Base-by-base conservation (phyloP, 495 filamentous ascomycete genomes). In the Penicillium riverlandense region DNA sequence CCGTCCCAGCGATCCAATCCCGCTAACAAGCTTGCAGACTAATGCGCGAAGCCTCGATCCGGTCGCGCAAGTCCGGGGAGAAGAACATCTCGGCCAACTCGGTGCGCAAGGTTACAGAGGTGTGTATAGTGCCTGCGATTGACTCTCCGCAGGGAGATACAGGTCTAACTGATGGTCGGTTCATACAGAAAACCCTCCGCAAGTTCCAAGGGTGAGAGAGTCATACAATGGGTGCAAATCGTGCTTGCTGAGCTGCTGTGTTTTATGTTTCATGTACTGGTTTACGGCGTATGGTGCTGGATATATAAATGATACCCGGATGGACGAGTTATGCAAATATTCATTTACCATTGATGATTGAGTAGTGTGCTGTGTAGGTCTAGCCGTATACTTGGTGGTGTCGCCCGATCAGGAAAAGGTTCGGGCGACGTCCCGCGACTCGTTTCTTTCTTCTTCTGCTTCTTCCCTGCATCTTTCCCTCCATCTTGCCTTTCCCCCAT, bases 31-130 rank as follows among this genome's bases (percentile, higher is more conserved):
- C 39, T 49, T 37, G 34, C 53, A 96, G 90, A 38, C 70, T 96
- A 46, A 79, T 95, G 70, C 87, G 86, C 43, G 88, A 95, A 70
- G 84, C 90, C 1, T 72, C 78, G 1, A 88, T 95, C 46, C 75
- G 83, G 47, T 79, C 82, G 41, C 86, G 86, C 52, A 81, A 85
- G 62, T 63, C 76, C 6, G 83, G 85, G 30, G 85, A 90, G 57
- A 79, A 79, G 57, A 74, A 75, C 12, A 77, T 92, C 42, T 85
- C 80, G 34, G 83, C 85, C 7, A 80, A 80, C 48, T 82, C 80
- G 32, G 75, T 96, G 41, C 79, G 80, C 51, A 88, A 87, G 58
- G 86, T 83, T 35, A 86, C 84, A 6, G 79, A 82, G 68, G 89
- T 88, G 61, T 30, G 82, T 44, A 39, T 37, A 22, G 22, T 34